Evolutionary conservation across 2,329 filamentous ascomycete species (phyloP), one percentile per base, ranked within the genome.

Genomic region (Septoria linicola): DNA sequence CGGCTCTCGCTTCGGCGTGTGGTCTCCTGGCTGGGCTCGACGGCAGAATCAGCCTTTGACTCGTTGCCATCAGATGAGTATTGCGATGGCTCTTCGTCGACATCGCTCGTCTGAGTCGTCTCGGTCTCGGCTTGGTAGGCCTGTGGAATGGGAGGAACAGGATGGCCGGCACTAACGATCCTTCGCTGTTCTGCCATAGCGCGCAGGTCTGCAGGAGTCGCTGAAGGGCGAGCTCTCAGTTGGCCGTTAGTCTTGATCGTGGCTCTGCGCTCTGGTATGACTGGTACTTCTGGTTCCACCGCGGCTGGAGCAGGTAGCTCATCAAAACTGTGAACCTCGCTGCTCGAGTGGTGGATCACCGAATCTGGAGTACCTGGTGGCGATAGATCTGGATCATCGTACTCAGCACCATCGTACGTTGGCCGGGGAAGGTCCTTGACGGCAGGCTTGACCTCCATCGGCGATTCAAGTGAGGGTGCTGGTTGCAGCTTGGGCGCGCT

Each of bases 171-270:
- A 72, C 90, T 96, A 59, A 95, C 88, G 64, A 91, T 83, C 54
- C 91, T 83, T 58, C 92, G 84, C 60, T 88, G 83, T 61, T 92
- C 89, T 35, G 89, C 86, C 89, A 97, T 95, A 3, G 87, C 80
- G 49, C 83, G 76, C 42, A 92, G 73, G 68, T 97, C 92, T 1
- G 89, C 85, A 1, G 90, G 91, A 0, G 91, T 95, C 32, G 89
- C 83, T 1, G 92, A 96, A 13, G 89, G 83, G 27, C 92, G 82
- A 0, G 91, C 93, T 76, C 95, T 96, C 34, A 97, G 79, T 69
- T 85, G 89, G 8, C 88, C 89, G 6, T 89, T 63, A 3, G 90
- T 87, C 69, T 92, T 93, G 72, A 97, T 91, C 0, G 92, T 96
- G 3, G 92, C 89, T 41, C 89, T 74, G 40, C 84, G 82, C 62